Conservation (phyloP, 2,329 filamentous ascomycete genomes). For the Botrytis paeoniae region DNA sequence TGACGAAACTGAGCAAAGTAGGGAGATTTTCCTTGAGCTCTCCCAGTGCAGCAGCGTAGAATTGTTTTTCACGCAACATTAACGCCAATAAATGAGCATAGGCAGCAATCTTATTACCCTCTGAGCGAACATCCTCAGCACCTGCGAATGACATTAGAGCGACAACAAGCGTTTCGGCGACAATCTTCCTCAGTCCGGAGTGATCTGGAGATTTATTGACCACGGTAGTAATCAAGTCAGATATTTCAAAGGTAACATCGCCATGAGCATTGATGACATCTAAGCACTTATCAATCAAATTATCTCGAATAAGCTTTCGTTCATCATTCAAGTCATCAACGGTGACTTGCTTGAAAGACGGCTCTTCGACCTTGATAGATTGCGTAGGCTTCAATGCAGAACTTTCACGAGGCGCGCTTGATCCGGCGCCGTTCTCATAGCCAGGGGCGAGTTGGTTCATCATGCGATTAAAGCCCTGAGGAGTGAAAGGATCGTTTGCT, state of each 20-base stretch:
- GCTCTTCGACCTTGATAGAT: conserved; percentile 17
- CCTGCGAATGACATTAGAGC: conserved; percentile 70
- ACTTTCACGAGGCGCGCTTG: conserved; percentile 12
- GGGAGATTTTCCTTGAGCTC: conserved; percentile 74
- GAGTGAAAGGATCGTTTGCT: conserved; percentile 1
- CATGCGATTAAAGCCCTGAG: conserved; percentile 26
- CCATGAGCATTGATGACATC: conserved; percentile 88
- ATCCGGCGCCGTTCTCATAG: background rate
- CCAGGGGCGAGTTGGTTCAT: conserved; percentile 23
- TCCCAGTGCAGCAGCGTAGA: conserved; percentile 74
- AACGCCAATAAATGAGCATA: conserved; percentile 90
- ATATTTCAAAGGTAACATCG: conserved; percentile 83
- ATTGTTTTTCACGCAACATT: conserved; percentile 75
- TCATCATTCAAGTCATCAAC: conserved; percentile 78
- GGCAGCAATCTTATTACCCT: conserved; percentile 70
- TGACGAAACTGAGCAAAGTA: conserved; percentile 76
- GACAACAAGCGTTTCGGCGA: conserved; percentile 78
- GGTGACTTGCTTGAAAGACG: conserved; percentile 45
- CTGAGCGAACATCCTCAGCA: conserved; percentile 52
- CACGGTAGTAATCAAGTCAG: conserved; percentile 78
- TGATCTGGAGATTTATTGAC: conserved; percentile 58
- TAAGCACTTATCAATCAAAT: conserved; percentile 83
- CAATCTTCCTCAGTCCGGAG: conserved; percentile 60
- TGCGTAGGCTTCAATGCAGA: conserved; percentile 16
- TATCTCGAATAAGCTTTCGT: conserved; percentile 67